Base-by-base conservation (phyloP, 2,329 filamentous ascomycete species). In the Boeremia exigua region DNA sequence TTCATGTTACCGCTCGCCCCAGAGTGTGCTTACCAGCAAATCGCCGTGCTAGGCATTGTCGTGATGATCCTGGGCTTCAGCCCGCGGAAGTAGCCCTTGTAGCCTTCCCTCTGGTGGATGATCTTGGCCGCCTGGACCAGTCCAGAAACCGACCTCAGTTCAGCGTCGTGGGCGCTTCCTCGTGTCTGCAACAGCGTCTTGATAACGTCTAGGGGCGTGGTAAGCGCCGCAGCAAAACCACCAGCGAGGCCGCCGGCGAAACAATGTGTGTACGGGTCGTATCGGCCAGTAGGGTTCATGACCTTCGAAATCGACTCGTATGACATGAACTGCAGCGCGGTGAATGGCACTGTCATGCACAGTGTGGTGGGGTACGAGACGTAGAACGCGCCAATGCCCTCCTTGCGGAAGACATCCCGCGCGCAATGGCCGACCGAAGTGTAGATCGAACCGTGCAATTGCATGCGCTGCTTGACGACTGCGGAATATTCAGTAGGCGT, bases 391-490 rank as follows among this genome's bases (percentile, higher is more conserved):
- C 87, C 85, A 40, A 98, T 76, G 49, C 95, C 95, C 78, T 99
- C 95, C 48, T 86, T 88, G 69, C 84, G 86, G 79, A 96, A 96
- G 58, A 99, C 89, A 64, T 91, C 89, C 73, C 84, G 86, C 54
- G 94, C 94, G 81, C 95, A 99, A 73, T 97, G 89, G 53, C 84
- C 75, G 78, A 98, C 88, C 19, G 90, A 92, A 68, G 88, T 89
- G 80, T 98, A 96, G 64, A 88, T 87, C n/a, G 94, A 98, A 70
- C 95, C 90, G 75, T 96, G 91, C 56, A 99, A 90, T 78, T 99
- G 95, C 95, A 99, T 99, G 69, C 95, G 91, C 78, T 99, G 95
- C 80, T 99, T 99, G 81, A 99, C 96, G 59, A 99, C 95, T 97
- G 70, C 28, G 17, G 39, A 29, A 37, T 9, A 19, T 39, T 75